Evolutionary conservation across 2,329 filamentous ascomycete species (phyloP), one percentile per base, ranked within the genome.

Genomic region (Aspergillus sp.): DNA sequence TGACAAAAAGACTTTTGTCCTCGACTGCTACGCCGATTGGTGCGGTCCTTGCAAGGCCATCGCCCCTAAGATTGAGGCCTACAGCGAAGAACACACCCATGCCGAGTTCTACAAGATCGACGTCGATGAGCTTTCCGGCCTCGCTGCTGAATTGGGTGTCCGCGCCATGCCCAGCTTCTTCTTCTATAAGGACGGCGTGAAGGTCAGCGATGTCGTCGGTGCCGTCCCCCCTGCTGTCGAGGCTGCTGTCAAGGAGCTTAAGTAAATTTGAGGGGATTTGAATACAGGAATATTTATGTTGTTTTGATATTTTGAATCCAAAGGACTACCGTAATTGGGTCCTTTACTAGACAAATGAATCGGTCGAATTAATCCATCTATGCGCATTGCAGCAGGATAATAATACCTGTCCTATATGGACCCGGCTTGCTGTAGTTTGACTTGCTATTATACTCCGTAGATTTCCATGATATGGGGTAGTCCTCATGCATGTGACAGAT

Each of bases 31-130:
- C 69, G 90, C 90, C 44, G 82, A 75, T 50, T 96, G 90, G 90
- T 97, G 91, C 75, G 90, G 89, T 48, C 91, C 91, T 48, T 97
- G 91, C 85, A 95, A 90, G 77, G 78, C 83, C 59, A 93, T 96
- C 60, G 81, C 89, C 12, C 91, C 90, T 47, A 69, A 82, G 50
- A 74, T 95, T 45, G 77, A 77, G 57, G 76, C 83, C 78, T 85
- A 70, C 64, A 80, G 52, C 59, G 67, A 83, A 35, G 65, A 70
- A 46, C 80, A 79, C 72, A 68, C 78, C 52, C 66, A 73, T 54
- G 77, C 85, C 54, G 75, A 80, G 68, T 96, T 95, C 72, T 82
- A 82, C 78, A 93, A 95, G 79, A 75, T 96, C 64, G 90, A 97
- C 68, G 90, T 96, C 58, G 90, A 96, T 68, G 76, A 89, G 52